A percentile compares a stretch with the other conserved stretches of the same genome.
phyloP scores from a whole-genome alignment of 2,329 filamentous ascomycete species.

The Daldinia eschscholtzii region DNA sequence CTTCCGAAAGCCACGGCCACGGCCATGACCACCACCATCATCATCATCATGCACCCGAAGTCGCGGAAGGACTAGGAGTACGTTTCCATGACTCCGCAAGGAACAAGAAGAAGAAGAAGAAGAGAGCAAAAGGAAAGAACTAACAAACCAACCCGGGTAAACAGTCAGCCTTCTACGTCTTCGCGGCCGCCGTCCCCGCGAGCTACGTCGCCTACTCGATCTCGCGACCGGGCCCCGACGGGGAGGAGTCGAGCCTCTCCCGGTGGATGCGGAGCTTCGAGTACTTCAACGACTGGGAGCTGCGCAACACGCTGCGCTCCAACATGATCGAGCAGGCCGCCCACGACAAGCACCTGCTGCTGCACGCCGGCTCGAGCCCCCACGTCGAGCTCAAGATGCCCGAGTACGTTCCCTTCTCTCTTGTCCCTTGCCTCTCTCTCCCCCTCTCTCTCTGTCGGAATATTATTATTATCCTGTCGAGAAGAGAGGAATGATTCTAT shows the following conservation, averaged over 20 bases:
- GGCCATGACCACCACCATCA: conserved; percentile 53
- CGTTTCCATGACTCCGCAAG: conserved; percentile 46
- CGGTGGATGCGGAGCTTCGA: conserved; percentile 62
- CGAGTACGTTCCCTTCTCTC: conserved; percentile 62
- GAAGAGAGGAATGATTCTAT: too few relatives aligned
- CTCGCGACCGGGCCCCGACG: conserved; percentile 62
- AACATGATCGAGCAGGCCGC: conserved; percentile 67
- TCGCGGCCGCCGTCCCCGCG: conserved; percentile 60
- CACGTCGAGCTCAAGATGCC: conserved; percentile 67
- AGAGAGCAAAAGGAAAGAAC: neutral
- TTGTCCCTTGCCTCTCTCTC: conserved; percentile 5
- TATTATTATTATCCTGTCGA: neutral
- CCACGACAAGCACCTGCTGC: conserved; percentile 68
- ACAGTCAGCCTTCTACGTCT: conserved; percentile 64
- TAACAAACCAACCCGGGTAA: neutral
- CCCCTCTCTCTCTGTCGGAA: neutral
- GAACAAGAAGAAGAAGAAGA: neutral
- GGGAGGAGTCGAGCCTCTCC: conserved; percentile 62
- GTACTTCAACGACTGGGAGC: conserved; percentile 64
- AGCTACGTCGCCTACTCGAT: conserved; percentile 63
- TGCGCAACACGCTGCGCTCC: conserved; percentile 66
- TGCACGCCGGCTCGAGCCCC: conserved; percentile 59
- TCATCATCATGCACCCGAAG: conserved; percentile 55
- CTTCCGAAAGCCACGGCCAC: conserved; percentile 57
- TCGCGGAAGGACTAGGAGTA: conserved; percentile 70